These are phyloP conservation scores for Fusarium xylarioides DNA, from an alignment of 2,329 filamentous ascomycete species.

Conservation along the genomic window DNA sequence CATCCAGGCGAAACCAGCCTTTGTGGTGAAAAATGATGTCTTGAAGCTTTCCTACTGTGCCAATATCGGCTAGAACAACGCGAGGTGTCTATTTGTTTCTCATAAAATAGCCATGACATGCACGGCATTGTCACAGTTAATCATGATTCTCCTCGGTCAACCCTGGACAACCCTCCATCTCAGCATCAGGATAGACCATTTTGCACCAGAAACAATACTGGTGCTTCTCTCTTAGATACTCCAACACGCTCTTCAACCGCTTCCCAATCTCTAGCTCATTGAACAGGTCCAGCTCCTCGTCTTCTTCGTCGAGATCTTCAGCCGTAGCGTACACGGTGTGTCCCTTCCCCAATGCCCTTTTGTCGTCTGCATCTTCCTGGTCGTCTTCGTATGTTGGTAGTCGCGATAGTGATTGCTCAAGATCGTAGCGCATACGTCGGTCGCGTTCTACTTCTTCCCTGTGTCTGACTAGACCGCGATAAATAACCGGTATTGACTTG, in stretches of 20 bases:
- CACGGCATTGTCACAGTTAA: slow-evolving; percentile 27
- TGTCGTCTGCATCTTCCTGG: slow-evolving; percentile 78
- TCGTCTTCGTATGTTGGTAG: slow-evolving; percentile 75
- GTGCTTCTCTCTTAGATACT: slow-evolving; percentile 74
- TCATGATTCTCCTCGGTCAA: slow-evolving; percentile 84
- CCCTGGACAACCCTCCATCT: slow-evolving; percentile 90
- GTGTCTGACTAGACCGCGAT: slow-evolving; percentile 76
- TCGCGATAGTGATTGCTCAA: slow-evolving; percentile 70
- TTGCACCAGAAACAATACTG: slow-evolving; percentile 98
- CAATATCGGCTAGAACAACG: background rate
- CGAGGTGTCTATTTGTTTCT: background rate
- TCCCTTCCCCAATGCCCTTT: slow-evolving; percentile 70
- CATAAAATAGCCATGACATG: background rate
- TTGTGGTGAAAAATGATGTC: background rate
- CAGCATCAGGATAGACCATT: slow-evolving; percentile 74
- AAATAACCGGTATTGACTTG: slow-evolving; percentile 78
- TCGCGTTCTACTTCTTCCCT: slow-evolving; percentile 77
- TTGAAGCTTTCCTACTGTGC: background rate
- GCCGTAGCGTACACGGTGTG: slow-evolving; percentile 65
- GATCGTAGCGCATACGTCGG: slow-evolving; percentile 68
- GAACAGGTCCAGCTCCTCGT: slow-evolving; percentile 83
- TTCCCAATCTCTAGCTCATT: slow-evolving; percentile 73
- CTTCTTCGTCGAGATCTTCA: slow-evolving; percentile 79
- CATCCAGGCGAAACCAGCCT: background rate
- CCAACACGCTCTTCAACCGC: slow-evolving; percentile 71